These are phyloP conservation scores for Cutaneotrichosporon curvatum DNA, from an alignment of 1,284 basidiomycete genomes.

Conservation along the genomic window DNA sequence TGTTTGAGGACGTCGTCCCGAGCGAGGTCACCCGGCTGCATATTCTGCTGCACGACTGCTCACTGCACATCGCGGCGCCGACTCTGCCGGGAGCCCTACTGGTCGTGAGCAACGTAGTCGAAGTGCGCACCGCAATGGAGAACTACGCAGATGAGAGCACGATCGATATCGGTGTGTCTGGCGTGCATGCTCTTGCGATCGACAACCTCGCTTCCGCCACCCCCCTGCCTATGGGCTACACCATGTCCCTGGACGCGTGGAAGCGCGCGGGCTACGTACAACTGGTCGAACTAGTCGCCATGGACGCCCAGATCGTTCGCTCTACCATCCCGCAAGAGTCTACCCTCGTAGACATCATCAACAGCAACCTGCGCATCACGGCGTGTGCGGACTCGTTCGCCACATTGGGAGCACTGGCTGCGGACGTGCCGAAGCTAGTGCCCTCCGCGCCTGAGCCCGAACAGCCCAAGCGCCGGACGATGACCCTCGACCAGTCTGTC, in stretches of 20 bases:
- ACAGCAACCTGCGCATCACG: slow-evolving; percentile 28
- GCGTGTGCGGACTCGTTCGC: slow-evolving; percentile 47
- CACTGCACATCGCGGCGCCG: slow-evolving; percentile 58
- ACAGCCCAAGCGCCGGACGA: slow-evolving; percentile 9
- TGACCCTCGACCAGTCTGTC: slow-evolving; percentile 28
- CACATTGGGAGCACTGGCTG: slow-evolving; percentile 32
- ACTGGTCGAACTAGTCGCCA: slow-evolving; percentile 55
- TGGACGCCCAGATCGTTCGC: slow-evolving; percentile 47
- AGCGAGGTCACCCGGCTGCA: slow-evolving; percentile 72
- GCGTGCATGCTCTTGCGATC: slow-evolving; percentile 54
- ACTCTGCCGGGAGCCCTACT: slow-evolving; percentile 60
- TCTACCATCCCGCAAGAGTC: slow-evolving; percentile 18
- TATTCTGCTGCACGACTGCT: slow-evolving; percentile 62
- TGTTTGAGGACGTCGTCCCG: slow-evolving; percentile 88
- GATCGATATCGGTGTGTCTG: slow-evolving; percentile 52
- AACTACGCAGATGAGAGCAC: slow-evolving; percentile 57
- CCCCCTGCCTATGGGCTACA: slow-evolving; percentile 18
- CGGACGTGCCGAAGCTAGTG: slow-evolving; percentile 33
- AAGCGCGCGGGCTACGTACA: slow-evolving; percentile 58
- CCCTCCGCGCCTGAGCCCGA: slow-evolving; percentile 14
- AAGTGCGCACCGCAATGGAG: slow-evolving; percentile 63
- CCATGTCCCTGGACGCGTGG: slow-evolving; percentile 53
- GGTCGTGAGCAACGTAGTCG: slow-evolving; percentile 58
- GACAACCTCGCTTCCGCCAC: slow-evolving; percentile 53
- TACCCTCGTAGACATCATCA: slow-evolving; percentile 28